These are phyloP conservation scores for Aspergillus japonicus DNA, from an alignment of 2,329 filamentous ascomycete genomes.

Conservation along the genomic window DNA sequence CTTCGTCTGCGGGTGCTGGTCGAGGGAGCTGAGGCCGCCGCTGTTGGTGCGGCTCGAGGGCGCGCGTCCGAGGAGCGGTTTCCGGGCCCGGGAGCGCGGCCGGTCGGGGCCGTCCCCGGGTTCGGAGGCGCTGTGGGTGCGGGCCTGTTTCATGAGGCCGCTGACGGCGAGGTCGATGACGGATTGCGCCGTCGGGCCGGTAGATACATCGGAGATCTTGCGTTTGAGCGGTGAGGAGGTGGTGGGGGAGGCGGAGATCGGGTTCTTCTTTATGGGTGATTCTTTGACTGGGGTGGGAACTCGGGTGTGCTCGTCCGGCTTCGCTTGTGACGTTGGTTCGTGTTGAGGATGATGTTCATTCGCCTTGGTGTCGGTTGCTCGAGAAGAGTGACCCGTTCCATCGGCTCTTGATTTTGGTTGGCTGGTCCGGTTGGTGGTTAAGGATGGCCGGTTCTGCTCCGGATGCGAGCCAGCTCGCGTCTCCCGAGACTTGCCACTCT, in stretches of 20 bases:
- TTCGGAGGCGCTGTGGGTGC: conserved; percentile 28
- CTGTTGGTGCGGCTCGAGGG: conserved; percentile 31
- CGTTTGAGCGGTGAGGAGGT: conserved; percentile 16
- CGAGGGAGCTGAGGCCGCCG: not conserved
- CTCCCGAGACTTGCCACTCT: conserved; percentile 23
- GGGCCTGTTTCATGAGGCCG: conserved; percentile 43
- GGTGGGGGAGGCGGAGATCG: conserved; percentile 4
- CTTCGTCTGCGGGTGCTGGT: not conserved
- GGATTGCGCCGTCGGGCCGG: conserved; percentile 22
- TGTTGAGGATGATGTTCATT: not conserved
- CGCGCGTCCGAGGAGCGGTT: conserved; percentile 44
- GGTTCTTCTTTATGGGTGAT: not conserved
- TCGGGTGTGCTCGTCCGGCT: not conserved
- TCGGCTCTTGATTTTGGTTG: not conserved
- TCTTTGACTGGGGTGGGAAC: not conserved
- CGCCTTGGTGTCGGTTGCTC: not conserved
- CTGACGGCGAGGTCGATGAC: conserved; percentile 41
- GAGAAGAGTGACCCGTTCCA: not conserved
- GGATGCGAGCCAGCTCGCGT: conserved; percentile 20
- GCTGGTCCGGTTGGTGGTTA: not conserved
- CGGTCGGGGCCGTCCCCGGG: conserved; percentile 20
- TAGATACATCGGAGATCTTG: conserved; percentile 14
- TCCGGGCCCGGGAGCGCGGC: conserved; percentile 28
- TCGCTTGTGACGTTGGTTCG: not conserved
- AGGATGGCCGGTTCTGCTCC: conserved; percentile 16